Conservation (phyloP, 1,284 basidiomycete species). For the Pseudozyma pruni region DNA sequence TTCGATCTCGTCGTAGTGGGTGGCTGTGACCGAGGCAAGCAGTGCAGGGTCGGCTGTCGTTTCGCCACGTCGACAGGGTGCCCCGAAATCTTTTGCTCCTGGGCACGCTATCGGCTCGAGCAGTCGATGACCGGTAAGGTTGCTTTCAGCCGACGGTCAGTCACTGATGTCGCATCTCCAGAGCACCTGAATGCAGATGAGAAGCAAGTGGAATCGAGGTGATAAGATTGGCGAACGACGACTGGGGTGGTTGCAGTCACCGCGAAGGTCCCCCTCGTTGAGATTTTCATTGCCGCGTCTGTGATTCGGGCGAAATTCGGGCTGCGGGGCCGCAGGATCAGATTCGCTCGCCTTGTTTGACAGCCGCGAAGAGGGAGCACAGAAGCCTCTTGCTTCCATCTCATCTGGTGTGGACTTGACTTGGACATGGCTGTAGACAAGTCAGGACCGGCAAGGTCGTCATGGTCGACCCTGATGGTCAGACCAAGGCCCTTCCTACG, state of each 20-base stretch:
- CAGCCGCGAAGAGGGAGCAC: conserved; percentile 15
- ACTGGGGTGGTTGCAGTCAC: conserved; percentile 18
- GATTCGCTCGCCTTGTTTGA: conserved; percentile 32
- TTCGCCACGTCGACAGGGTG: no score
- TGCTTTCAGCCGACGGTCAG: conserved; percentile 3
- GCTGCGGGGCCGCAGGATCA: not conserved
- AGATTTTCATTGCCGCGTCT: conserved; percentile 10
- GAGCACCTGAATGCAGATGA: no score
- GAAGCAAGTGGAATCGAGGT: conserved; percentile 8
- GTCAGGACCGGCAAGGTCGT: conserved; percentile 31
- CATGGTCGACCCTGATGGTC: conserved; percentile 40
- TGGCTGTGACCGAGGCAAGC: no score
- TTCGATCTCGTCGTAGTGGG: no score
- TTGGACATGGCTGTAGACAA: conserved; percentile 13
- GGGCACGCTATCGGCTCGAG: conserved; percentile 14
- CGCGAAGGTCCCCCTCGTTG: conserved; percentile 17
- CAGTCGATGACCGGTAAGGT: conserved; percentile 10
- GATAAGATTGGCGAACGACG: conserved; percentile 8
- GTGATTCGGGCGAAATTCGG: conserved; percentile 1
- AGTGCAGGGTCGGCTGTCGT: no score
- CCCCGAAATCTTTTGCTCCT: no score
- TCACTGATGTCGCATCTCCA: no score
- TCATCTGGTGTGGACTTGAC: no score
- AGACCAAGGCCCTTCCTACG: conserved; percentile 1
- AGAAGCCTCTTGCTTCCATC: no score